Conservation (phyloP, 2,329 filamentous ascomycete genomes). For the Boeremia exigua region DNA sequence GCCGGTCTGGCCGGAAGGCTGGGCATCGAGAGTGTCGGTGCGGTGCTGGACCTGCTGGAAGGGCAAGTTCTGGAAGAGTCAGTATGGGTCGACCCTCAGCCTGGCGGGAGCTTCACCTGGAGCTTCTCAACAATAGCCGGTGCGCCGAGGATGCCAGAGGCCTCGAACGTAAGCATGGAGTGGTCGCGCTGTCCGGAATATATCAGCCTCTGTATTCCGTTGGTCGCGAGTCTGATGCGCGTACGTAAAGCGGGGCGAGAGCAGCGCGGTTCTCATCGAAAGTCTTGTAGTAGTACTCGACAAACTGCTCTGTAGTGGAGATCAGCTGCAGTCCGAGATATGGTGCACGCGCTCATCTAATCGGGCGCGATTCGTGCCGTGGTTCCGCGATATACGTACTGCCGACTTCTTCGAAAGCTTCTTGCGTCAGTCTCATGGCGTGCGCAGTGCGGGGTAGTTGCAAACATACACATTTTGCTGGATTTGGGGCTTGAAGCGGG, state of each 20-base stretch:
- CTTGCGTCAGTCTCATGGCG: conserved; percentile 17
- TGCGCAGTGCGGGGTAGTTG: conserved; percentile 21
- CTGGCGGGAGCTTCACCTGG: conserved; percentile 60
- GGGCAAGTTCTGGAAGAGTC: conserved; percentile 67
- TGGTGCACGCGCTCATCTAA: background rate
- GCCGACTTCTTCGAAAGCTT: conserved; percentile 42
- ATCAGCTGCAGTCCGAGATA: conserved; percentile 22
- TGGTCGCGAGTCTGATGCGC: conserved; percentile 39
- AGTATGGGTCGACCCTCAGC: conserved; percentile 16
- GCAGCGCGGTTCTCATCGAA: conserved; percentile 76
- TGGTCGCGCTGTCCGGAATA: conserved; percentile 66
- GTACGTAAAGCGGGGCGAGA: conserved; percentile 80
- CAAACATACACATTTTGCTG: conserved; percentile 25
- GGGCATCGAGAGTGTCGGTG: conserved; percentile 79
- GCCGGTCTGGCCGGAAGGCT: conserved; percentile 72
- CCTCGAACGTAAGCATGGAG: conserved; percentile 96
- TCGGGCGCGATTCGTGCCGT: background rate
- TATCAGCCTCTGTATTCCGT: conserved; percentile 8
- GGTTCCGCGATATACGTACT: conserved; percentile 43
- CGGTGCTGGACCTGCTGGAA: conserved; percentile 84
- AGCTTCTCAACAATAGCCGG: conserved; percentile 80
- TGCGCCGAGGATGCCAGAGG: conserved; percentile 67
- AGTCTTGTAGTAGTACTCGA: conserved; percentile 86
- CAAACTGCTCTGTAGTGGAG: conserved; percentile 74
- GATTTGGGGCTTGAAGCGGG: background rate